Evolutionary conservation across 805 yeast species (phyloP).

Genomic region (Torulaspora quercuum): DNA sequence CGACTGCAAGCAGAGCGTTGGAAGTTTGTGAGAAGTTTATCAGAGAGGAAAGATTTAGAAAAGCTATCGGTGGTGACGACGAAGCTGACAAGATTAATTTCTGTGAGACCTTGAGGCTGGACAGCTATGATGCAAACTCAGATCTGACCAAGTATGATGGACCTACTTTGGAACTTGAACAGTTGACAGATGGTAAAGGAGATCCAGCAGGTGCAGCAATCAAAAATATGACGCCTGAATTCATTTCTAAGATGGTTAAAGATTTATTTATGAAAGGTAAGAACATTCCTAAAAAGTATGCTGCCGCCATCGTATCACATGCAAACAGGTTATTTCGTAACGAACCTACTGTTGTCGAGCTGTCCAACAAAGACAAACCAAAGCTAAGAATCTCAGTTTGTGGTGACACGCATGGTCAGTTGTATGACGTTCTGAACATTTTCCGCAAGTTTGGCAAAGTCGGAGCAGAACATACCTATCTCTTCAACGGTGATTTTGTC

Average conservation of each 20-base stretch:
- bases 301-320: conserved; percentile 73
- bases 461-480: conserved; percentile 55
- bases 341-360: conserved; percentile 76
- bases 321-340: conserved; percentile 58
- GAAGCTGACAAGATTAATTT: conserved; percentile 21
- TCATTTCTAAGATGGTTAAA: conserved; percentile 59
- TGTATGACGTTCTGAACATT: conserved; percentile 79
- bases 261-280: conserved; percentile 70
- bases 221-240: conserved; percentile 48
- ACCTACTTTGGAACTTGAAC: conserved; percentile 29
- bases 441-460: conserved; percentile 75
- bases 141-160: conserved; percentile 34
- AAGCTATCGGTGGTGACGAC: conserved; percentile 76
- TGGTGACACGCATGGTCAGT: conserved; percentile 98
- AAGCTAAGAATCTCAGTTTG: conserved; percentile 66
- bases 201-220: conserved; percentile 29
- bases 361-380: conserved; percentile 38
- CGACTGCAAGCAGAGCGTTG: conserved; percentile 57
- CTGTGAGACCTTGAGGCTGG: conserved; percentile 29
- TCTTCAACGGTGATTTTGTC: conserved; percentile 96
- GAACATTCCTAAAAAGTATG: conserved; percentile 73
- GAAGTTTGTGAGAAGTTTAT: conserved; percentile 62
- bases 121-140: conserved; percentile 33
- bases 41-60: conserved; percentile 74
- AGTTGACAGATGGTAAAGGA: conserved; percentile 28